Evolutionary conservation across 2,329 filamentous ascomycete species (phyloP), one percentile per base, ranked within the genome.

Genomic region (Fusarium mangiferae): DNA sequence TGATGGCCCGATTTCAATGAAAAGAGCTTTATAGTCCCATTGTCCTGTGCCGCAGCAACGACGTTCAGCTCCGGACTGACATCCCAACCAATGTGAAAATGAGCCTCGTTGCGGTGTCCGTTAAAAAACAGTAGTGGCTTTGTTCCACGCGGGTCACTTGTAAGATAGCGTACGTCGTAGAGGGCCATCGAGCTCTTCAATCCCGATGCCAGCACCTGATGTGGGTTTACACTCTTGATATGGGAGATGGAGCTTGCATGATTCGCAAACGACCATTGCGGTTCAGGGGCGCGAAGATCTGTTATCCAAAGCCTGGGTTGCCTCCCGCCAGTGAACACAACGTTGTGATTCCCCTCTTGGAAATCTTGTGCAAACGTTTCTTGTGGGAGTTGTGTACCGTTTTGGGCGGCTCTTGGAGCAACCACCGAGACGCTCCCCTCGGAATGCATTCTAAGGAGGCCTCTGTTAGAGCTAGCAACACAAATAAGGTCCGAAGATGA

Each of bases 191-290:
- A 82, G 76, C 83, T 84, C 38, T 80, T 75, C 5, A 90, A 80
- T 3, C 89, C 89, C 0, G 88, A 85, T 7, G 87, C 86, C 5
- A 92, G 81, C 26, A 91, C 81, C 49, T 87, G 85, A 73, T 89
- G 80, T 13, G 81, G 79, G 55, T 85, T 84, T 5, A 90, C 75
- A 59, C 86, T 84, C 39, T 83, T 84, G 38, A 91, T 78, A 65
- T 89, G 87, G 0, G 87, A 83, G 54, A 89, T 83, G 26, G 85
- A 75, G 57, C 83, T 85, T 11, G 78, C 74, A 62, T 86, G 82
- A 20, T 73, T 77, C 4, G 80, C 66, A 45, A 80, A 81, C 4
- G 79, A 75, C 83, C 76, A 82, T 63, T 80, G 72, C 26, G 76
- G 66, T 41, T 79, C 72, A 2, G 82, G 78, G 3, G 79, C 70